Evolutionary conservation across 2,329 filamentous ascomycete species (phyloP).

Genomic region (Fusarium marasasianum): DNA sequence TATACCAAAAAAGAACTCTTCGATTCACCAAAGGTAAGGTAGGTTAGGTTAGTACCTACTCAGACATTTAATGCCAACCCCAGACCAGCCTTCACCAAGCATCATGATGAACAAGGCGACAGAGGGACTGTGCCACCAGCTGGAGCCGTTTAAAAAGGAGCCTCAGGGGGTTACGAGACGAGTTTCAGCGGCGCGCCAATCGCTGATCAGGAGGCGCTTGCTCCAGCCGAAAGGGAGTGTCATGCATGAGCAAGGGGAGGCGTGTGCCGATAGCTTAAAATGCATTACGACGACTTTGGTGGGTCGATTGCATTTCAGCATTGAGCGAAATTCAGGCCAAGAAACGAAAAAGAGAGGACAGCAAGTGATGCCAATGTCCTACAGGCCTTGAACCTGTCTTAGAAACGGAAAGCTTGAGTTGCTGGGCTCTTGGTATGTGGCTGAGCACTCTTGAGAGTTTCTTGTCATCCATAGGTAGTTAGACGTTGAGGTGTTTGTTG

Average conservation of each 20-base stretch:
- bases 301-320: constrained; percentile 14
- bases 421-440: constrained; percentile 6
- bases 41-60: not conserved
- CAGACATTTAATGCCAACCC: constrained; percentile 6
- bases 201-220: constrained; percentile 22
- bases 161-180: constrained; percentile 13
- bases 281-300: constrained; percentile 36
- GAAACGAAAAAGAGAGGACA: constrained; percentile 8
- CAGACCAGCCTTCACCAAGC: not conserved
- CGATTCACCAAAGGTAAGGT: not conserved
- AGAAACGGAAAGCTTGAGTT: not conserved
- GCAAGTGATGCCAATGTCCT: constrained; percentile 4
- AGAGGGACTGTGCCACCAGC: not conserved
- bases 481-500: not conserved
- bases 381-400: constrained; percentile 13
- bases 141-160: constrained; percentile 10
- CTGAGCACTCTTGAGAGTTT: constrained; percentile 25
- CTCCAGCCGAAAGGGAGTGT: constrained; percentile 23
- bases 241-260: not conserved
- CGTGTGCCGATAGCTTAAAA: constrained; percentile 6
- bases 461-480: not conserved
- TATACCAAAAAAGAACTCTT: not conserved
- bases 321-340: constrained; percentile 19
- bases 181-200: constrained; percentile 32
- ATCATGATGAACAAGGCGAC: not conserved